Percentiles rank a stretch among this genome's conserved stretches.
Conservation (phyloP, 805 yeast genomes). For the Candida krabiensis region DNA sequence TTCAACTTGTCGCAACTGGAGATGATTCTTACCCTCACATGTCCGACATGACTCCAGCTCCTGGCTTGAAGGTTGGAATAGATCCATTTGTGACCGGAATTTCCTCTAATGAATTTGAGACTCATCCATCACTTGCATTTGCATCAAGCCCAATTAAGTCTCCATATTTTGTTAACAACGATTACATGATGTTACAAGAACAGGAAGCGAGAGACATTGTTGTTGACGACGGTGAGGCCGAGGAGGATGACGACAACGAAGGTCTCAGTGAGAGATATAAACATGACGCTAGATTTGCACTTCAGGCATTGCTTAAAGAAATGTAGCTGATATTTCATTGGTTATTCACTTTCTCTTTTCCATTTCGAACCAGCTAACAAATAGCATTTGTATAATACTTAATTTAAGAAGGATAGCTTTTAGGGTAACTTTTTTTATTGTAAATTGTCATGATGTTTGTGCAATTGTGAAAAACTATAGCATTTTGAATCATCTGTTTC, state of each 20-base stretch:
- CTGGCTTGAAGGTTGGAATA: constrained; percentile 27
- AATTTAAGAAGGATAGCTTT: too few species aligned
- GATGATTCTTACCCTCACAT: constrained; percentile 5
- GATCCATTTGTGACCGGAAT: constrained; percentile 32
- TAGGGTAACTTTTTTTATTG: too few species aligned
- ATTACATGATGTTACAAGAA: constrained; percentile 1
- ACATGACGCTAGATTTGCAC: constrained; percentile 29
- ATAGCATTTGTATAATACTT: neutral
- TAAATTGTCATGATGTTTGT: neutral
- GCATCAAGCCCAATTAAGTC: constrained; percentile 11
- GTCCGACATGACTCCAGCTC: constrained; percentile 16
- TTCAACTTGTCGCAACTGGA: constrained; percentile 3
- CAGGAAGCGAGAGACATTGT: constrained; percentile 7
- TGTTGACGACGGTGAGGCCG: constrained; percentile 5
- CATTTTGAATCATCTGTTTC: too few species aligned
- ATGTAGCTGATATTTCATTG: too few species aligned
- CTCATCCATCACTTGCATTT: constrained; percentile 11
- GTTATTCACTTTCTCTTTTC: too few species aligned
- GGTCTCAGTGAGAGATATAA: constrained; percentile 6
- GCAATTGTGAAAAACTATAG: too few species aligned
- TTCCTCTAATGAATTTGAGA: constrained; percentile 28
- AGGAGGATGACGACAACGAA: neutral
- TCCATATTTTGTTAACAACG: constrained; percentile 10
- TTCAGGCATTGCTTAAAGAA: constrained; percentile 26
- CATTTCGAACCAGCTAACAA: too few species aligned